Evolutionary conservation across 768 basidiomycete genomes (phyloP).

Genomic region (Boletus insuetus): DNA sequence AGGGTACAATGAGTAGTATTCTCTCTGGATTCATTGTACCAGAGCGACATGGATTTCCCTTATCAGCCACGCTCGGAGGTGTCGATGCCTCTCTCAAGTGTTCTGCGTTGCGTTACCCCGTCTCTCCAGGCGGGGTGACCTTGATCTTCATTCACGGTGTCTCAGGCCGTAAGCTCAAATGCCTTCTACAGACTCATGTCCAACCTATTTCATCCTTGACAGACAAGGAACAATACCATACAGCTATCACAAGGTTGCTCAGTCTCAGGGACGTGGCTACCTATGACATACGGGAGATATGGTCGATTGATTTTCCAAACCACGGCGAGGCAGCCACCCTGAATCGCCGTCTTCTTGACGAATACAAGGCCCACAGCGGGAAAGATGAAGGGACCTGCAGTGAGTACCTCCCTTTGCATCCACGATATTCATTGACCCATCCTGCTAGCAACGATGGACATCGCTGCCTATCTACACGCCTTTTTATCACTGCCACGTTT

Average conservation of each 20-base stretch:
- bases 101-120: slow-evolving; percentile 24
- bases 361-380: slow-evolving; percentile 13
- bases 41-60: slow-evolving; percentile 19
- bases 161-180: slow-evolving; percentile 22
- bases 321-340: slow-evolving; percentile 34
- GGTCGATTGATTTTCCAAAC: slow-evolving; percentile 36
- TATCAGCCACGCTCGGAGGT: slow-evolving; percentile 18
- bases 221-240: slow-evolving; percentile 33
- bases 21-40: slow-evolving; percentile 1
- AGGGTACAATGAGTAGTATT: not conserved
- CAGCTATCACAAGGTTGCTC: slow-evolving; percentile 18
- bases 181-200: not conserved
- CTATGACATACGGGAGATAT: slow-evolving; percentile 30
- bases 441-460: slow-evolving; percentile 23
- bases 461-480: slow-evolving; percentile 21
- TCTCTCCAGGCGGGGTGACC: slow-evolving; percentile 24
- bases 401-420: slow-evolving; percentile 5
- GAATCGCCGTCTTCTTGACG: slow-evolving; percentile 29
- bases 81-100: slow-evolving; percentile 16
- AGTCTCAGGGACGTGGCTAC: slow-evolving; percentile 4
- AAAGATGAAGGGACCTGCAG: slow-evolving; percentile 18
- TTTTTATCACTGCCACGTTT: slow-evolving; percentile 26
- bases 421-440: not conserved
- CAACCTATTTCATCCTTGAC: not conserved
- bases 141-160: slow-evolving; percentile 28